These are phyloP conservation scores for Pyricularia sp. DNA, from an alignment of 2,329 filamentous ascomycete species.

Conservation along the genomic window DNA sequence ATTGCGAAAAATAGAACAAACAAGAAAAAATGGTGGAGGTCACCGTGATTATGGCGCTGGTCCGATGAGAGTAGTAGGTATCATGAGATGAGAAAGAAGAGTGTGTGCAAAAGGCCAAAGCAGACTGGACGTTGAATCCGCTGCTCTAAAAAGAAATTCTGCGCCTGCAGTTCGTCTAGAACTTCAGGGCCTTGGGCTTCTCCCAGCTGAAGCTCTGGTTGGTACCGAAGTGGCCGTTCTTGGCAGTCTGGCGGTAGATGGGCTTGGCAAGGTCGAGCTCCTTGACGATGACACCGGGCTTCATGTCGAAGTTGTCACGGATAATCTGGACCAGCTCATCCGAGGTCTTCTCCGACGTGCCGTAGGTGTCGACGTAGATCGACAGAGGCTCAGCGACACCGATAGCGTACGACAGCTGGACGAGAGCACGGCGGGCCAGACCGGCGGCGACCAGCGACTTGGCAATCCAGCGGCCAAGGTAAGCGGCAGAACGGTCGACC, in stretches of 20 bases:
- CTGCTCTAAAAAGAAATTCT: constrained; percentile 8
- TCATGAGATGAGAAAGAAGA: constrained; percentile 9
- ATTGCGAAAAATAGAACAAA: constrained; percentile 10
- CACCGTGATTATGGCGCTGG: not conserved
- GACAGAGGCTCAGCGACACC: constrained; percentile 97
- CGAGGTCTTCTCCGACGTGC: constrained; percentile 80
- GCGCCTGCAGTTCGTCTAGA: constrained; percentile 46
- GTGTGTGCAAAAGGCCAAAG: constrained; percentile 7
- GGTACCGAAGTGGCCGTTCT: constrained; percentile 97
- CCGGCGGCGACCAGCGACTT: constrained; percentile 90
- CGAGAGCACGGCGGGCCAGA: constrained; percentile 83
- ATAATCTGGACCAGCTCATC: constrained; percentile 95
- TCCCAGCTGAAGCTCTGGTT: constrained; percentile 98
- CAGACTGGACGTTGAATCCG: constrained; percentile 22
- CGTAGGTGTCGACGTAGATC: constrained; percentile 96
- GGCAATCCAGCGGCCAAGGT: constrained; percentile 96
- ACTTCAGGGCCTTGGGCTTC: constrained; percentile 90
- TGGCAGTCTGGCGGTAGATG: constrained; percentile 97
- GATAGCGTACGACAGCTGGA: constrained; percentile 99
- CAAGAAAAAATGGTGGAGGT: constrained; percentile 9
- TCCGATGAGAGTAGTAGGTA: not conserved
- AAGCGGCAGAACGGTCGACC: constrained; percentile 96
- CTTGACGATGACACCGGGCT: constrained; percentile 96
- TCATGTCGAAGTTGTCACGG: constrained; percentile 91
- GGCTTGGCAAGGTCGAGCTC: constrained; percentile 91